phyloP scores from a whole-genome alignment of 2,329 filamentous ascomycete genomes.

The Cordyceps sp. region DNA sequence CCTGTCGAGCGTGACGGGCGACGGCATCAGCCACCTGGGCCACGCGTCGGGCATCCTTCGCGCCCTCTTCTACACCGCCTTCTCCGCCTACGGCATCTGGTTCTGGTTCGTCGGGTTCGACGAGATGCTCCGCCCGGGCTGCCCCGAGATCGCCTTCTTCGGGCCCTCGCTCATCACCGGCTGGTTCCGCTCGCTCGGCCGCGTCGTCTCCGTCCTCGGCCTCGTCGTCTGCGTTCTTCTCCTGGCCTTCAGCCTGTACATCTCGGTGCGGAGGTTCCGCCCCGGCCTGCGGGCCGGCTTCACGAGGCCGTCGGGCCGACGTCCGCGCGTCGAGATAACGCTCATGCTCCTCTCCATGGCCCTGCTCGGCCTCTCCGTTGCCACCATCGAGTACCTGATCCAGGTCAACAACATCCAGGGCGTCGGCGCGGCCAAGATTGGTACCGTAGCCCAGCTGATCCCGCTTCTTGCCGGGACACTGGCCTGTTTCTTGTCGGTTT shows the following conservation, averaged over 20 bases:
- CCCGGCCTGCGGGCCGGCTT: constrained; percentile 3
- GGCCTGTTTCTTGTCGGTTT: constrained; percentile 5
- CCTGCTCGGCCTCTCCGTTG: constrained; percentile 6
- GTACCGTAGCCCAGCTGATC: constrained; percentile 8
- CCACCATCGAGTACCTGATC: constrained; percentile 8
- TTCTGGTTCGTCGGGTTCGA: constrained; percentile 9
- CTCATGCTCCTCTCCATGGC: constrained; percentile 7
- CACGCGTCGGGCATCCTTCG: constrained; percentile 8
- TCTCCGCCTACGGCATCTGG: constrained; percentile 9
- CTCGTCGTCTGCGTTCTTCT: constrained; percentile 5
- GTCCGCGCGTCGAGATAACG: constrained; percentile 7
- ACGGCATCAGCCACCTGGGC: constrained; percentile 7
- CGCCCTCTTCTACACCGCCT: constrained; percentile 7
- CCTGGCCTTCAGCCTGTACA: constrained; percentile 1
- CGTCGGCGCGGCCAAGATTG: constrained; percentile 3
- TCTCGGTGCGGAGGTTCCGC: constrained; percentile 3
- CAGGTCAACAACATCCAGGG: constrained; percentile 4
- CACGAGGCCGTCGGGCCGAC: neutral
- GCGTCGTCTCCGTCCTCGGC: constrained; percentile 4
- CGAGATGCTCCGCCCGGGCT: constrained; percentile 3
- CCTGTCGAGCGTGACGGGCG: constrained; percentile 9
- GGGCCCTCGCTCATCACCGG: constrained; percentile 5
- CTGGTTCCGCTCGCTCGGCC: constrained; percentile 6
- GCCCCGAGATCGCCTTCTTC: constrained; percentile 6
- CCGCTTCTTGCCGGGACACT: constrained; percentile 8